These are phyloP conservation scores for Pichia inconspicua DNA, from an alignment of 1,139 yeast species.

Conservation along the genomic window DNA sequence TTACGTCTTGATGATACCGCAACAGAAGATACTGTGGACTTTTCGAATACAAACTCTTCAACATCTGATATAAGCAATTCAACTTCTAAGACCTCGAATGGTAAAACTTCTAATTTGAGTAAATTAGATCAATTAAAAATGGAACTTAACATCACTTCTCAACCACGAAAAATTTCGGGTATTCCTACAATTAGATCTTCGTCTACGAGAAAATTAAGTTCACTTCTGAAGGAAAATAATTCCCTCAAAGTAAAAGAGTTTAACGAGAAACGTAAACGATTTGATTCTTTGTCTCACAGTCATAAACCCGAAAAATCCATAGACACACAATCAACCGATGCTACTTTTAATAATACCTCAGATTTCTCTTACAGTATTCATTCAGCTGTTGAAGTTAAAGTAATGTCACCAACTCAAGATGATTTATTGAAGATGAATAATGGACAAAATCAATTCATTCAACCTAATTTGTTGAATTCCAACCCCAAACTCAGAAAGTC, in stretches of 20 bases:
- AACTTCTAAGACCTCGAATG: neutral
- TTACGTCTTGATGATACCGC: neutral
- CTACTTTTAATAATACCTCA: conserved; percentile 13
- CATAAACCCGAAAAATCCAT: neutral
- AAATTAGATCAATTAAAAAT: conserved; percentile 13
- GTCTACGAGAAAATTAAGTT: conserved; percentile 24
- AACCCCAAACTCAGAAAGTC: conserved; percentile 13
- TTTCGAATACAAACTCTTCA: neutral
- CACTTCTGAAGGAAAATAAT: conserved; percentile 17
- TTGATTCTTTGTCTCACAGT: conserved; percentile 14
- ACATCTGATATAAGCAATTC: conserved; percentile 4
- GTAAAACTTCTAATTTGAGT: neutral
- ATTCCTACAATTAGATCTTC: conserved; percentile 19
- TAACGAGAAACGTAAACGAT: conserved; percentile 10
- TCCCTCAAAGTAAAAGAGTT: conserved; percentile 12
- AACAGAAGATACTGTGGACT: conserved; percentile 1
- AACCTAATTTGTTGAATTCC: conserved; percentile 22
- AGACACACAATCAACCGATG: neutral
- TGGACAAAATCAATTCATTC: conserved; percentile 3
- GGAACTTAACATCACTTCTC: conserved; percentile 3
- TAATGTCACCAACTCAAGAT: conserved; percentile 20
- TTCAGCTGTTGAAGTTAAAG: conserved; percentile 25
- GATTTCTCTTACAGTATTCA: conserved; percentile 26
- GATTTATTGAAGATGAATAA: conserved; percentile 13
- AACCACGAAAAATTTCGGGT: conserved; percentile 5